A percentile compares a stretch with the other conserved stretches of the same genome.
Conservation (phyloP, 768 basidiomycete species). For the Suillus discolor region DNA sequence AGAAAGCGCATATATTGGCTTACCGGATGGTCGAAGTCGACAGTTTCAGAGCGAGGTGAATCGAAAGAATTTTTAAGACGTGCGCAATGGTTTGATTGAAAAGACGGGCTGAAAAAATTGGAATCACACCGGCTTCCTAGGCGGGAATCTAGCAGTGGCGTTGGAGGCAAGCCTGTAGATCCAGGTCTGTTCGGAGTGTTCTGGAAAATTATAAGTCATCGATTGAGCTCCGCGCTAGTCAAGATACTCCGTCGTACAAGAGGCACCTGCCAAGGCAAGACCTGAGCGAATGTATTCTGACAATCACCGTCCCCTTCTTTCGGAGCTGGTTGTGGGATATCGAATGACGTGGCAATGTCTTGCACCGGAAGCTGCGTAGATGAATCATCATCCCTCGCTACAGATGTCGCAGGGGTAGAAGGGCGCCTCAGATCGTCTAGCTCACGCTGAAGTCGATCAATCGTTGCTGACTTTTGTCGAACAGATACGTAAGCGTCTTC, state of each 20-base stretch:
- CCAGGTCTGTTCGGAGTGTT: background rate
- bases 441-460: constrained; percentile 50
- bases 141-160: background rate
- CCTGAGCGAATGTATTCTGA: background rate
- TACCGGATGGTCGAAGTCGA: constrained; percentile 19
- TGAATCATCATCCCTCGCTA: background rate
- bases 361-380: background rate
- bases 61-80: background rate
- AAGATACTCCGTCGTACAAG: background rate
- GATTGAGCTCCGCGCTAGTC: background rate
- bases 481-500: constrained; percentile 61
- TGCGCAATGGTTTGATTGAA: constrained; percentile 1
- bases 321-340: background rate
- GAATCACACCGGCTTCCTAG: background rate
- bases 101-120: background rate
- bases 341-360: background rate
- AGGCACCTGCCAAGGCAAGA: background rate
- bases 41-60: background rate
- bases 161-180: background rate
- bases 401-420: constrained; percentile 21
- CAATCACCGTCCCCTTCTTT: background rate
- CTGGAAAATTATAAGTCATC: background rate
- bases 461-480: constrained; percentile 56
- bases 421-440: constrained; percentile 31
- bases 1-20: constrained; percentile 21